Evolutionary conservation across 2,329 filamentous ascomycete genomes (phyloP).

Genomic region (Plenodomus lindquistii): DNA sequence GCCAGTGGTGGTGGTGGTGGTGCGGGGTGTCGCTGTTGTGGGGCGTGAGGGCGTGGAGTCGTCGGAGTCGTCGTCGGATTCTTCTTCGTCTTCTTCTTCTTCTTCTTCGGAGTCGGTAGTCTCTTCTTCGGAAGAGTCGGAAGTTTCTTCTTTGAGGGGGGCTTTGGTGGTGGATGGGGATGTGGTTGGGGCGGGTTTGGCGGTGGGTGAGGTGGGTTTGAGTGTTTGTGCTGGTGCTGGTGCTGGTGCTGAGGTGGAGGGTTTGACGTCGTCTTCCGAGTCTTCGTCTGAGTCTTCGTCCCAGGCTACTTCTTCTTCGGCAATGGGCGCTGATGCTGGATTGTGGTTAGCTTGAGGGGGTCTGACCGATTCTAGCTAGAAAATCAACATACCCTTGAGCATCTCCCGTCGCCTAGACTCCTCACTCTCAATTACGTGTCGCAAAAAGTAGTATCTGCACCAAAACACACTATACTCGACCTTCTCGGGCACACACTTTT

Average conservation of each 20-base stretch:
- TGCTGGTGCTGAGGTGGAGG: neutral
- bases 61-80: conserved; percentile 12
- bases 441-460: conserved; percentile 92
- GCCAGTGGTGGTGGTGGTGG: conserved; percentile 3
- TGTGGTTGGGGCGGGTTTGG: neutral
- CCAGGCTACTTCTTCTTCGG: conserved; percentile 72
- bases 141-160: neutral
- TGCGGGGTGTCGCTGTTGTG: conserved; percentile 20
- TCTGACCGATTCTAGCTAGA: too few relatives aligned
- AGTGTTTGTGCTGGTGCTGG: neutral
- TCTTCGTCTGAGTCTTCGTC: conserved; percentile 73
- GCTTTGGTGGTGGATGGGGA: neutral
- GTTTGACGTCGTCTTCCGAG: conserved; percentile 8
- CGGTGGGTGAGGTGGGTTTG: neutral
- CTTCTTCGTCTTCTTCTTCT: conserved; percentile 14
- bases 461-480: conserved; percentile 92
- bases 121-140: conserved; percentile 33
- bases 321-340: conserved; percentile 64
- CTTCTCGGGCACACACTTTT: conserved; percentile 88
- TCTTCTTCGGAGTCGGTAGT: conserved; percentile 23
- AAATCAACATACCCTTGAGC: conserved; percentile 82
- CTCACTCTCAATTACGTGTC: conserved; percentile 90
- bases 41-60: conserved; percentile 3
- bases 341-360: conserved; percentile 4
- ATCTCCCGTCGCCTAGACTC: conserved; percentile 87